Evolutionary conservation across 1,284 basidiomycete genomes (phyloP).

Genomic region (Rugosomyces carneus): DNA sequence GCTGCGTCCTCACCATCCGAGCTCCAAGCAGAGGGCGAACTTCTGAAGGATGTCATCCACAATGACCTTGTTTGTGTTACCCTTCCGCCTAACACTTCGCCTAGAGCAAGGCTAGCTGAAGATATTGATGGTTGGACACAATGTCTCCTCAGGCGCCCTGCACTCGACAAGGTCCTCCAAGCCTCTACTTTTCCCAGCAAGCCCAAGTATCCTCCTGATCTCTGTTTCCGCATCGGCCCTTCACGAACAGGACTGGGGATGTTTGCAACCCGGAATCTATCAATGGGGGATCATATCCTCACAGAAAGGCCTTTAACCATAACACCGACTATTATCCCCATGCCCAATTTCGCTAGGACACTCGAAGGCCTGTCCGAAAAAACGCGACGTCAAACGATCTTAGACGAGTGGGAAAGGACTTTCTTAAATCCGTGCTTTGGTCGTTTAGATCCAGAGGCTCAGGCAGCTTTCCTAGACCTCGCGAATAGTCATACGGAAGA

Average conservation of each 20-base stretch:
- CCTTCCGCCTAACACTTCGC: constrained; percentile 5
- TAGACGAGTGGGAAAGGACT: constrained; percentile 14
- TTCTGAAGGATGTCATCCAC: constrained; percentile 6
- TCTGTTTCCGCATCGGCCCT: constrained; percentile 14
- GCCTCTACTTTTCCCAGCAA: constrained; percentile 11
- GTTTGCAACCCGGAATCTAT: constrained; percentile 18
- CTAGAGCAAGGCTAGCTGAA: not conserved
- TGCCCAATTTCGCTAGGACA: constrained; percentile 7
- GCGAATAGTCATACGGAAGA: constrained; percentile 18
- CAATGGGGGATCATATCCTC: constrained; percentile 18
- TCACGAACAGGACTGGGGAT: constrained; percentile 17
- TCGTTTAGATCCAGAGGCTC: constrained; percentile 12
- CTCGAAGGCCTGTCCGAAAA: constrained; percentile 6
- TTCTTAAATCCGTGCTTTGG: constrained; percentile 14
- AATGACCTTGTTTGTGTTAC: constrained; percentile 12
- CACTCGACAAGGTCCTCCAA: constrained; percentile 7
- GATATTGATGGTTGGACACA: constrained; percentile 12
- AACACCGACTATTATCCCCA: constrained; percentile 13
- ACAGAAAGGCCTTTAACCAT: constrained; percentile 17
- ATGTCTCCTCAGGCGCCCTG: constrained; percentile 13
- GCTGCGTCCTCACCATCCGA: not conserved
- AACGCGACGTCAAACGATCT: constrained; percentile 4
- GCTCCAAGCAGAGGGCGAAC: not conserved
- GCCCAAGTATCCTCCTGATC: constrained; percentile 8
- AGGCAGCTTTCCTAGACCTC: constrained; percentile 16